A percentile compares a stretch with the other conserved stretches of the same genome.
phyloP scores from a whole-genome alignment of 2,329 filamentous ascomycete genomes.

The Lecanosticta acicola region DNA sequence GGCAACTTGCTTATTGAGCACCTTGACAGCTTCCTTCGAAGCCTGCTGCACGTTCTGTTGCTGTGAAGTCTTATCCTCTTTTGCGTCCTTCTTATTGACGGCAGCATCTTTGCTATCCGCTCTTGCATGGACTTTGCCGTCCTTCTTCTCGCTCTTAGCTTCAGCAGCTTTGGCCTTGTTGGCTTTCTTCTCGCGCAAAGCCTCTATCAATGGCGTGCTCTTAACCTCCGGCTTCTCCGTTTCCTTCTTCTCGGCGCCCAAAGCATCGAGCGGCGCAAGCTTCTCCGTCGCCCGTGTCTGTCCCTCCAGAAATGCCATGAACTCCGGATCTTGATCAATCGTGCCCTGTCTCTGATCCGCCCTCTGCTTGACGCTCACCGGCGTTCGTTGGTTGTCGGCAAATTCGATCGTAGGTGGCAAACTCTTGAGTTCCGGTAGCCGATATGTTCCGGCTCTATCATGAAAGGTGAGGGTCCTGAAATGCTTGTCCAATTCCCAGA shows the following conservation, averaged over 20 bases:
- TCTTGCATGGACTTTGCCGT: slow-evolving; percentile 17
- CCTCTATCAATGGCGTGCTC: slow-evolving; percentile 85
- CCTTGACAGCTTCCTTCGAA: slow-evolving; percentile 52
- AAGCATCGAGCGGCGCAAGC: slow-evolving; percentile 45
- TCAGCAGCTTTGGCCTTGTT: slow-evolving; percentile 28
- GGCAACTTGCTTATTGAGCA: slow-evolving; percentile 44
- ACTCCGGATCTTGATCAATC: slow-evolving; percentile 94
- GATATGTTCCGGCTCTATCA: slow-evolving; percentile 72
- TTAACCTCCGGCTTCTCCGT: slow-evolving; percentile 58
- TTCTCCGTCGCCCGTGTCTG: slow-evolving; percentile 69
- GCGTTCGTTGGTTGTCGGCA: slow-evolving; percentile 76
- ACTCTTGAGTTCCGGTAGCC: slow-evolving; percentile 61
- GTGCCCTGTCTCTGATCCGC: slow-evolving; percentile 83
- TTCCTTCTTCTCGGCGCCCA: slow-evolving; percentile 45
- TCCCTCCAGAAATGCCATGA: slow-evolving; percentile 84
- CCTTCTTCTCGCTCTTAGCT: slow-evolving; percentile 33
- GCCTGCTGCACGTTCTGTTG: slow-evolving; percentile 28
- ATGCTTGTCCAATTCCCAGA: slow-evolving; percentile 61
- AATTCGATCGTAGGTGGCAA: slow-evolving; percentile 77
- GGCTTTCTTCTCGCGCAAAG: slow-evolving; percentile 62
- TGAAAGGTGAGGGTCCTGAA: slow-evolving; percentile 68
- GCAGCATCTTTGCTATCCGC: slow-evolving; percentile 36
- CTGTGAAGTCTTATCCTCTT: slow-evolving; percentile 31
- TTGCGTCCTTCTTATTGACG: slow-evolving; percentile 29
- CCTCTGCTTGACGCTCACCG: slow-evolving; percentile 61